Conservation (phyloP, 2,329 filamentous ascomycete genomes). For the Cladophialophora psammophila region DNA sequence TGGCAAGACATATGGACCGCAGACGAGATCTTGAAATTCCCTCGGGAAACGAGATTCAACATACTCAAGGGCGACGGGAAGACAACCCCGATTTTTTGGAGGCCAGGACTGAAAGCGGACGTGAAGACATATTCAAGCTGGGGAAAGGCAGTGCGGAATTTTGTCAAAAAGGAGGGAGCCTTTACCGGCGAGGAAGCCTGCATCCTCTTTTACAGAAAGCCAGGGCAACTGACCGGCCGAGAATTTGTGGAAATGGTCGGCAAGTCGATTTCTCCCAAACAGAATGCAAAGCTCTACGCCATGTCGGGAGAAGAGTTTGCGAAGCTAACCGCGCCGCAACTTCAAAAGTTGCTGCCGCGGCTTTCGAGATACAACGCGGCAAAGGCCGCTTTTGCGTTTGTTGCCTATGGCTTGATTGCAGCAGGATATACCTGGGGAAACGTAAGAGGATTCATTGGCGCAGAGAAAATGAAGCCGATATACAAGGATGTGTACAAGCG, state of each 20-base stretch:
- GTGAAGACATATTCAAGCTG: background rate
- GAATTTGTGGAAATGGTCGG: background rate
- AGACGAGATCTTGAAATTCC: background rate
- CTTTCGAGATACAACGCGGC: background rate
- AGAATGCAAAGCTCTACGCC: background rate
- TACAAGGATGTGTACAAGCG: background rate
- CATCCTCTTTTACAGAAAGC: background rate
- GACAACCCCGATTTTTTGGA: background rate
- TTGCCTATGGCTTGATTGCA: background rate
- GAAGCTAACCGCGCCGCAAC: background rate
- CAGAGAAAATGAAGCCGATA: background rate
- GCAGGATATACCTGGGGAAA: background rate
- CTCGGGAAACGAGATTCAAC: background rate
- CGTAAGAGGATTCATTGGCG: background rate
- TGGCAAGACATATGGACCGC: background rate
- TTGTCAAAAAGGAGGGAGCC: background rate
- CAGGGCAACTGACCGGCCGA: slow-evolving; percentile 1
- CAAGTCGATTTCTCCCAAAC: background rate
- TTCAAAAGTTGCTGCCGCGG: background rate
- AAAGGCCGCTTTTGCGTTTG: background rate
- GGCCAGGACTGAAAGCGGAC: background rate
- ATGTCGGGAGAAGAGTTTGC: background rate
- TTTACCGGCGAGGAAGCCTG: background rate
- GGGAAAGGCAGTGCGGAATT: background rate
- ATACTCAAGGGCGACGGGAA: background rate